Evolutionary conservation across 345 rosid species (phyloP).

Genomic region (Microthlaspi erraticum): DNA sequence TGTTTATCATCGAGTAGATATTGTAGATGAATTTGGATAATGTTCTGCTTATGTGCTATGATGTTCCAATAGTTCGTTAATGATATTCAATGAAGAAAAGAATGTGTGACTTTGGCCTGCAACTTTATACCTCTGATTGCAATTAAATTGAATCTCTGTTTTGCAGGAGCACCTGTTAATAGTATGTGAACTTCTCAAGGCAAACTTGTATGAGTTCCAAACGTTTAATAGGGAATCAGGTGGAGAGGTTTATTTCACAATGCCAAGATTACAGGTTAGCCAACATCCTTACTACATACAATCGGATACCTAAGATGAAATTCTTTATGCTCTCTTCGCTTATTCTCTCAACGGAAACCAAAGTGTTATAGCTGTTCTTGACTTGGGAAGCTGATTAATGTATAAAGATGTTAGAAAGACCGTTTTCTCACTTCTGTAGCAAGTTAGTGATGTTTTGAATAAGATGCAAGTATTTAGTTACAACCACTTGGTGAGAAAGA

Average conservation of each 20-base stretch:
- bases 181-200: slow-evolving; percentile 97
- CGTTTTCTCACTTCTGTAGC: too few species aligned
- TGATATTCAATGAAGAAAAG: slow-evolving; percentile 11
- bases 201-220: slow-evolving; percentile 95
- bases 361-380: too few species aligned
- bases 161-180: slow-evolving; percentile 92
- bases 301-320: too few species aligned
- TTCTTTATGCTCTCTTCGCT: too few species aligned
- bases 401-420: too few species aligned
- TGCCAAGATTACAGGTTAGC: slow-evolving; percentile 97
- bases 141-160: slow-evolving; percentile 12
- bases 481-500: too few species aligned
- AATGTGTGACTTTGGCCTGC: slow-evolving; percentile 6
- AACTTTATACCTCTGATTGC: slow-evolving; percentile 12
- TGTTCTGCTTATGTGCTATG: slow-evolving; percentile 25
- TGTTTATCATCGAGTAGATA: slow-evolving; percentile 1
- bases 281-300: slow-evolving; percentile 30
- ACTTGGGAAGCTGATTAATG: too few species aligned
- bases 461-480: too few species aligned
- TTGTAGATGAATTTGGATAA: not conserved
- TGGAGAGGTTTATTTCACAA: slow-evolving; percentile 98
- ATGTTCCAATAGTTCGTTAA: not conserved
- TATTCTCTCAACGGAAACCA: too few species aligned
- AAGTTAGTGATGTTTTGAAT: too few species aligned
- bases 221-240: slow-evolving; percentile 97